Evolutionary conservation across 257 asterid genomes (phyloP), one percentile per base, ranked within the genome.

Genomic region (Prunella vulgaris): DNA sequence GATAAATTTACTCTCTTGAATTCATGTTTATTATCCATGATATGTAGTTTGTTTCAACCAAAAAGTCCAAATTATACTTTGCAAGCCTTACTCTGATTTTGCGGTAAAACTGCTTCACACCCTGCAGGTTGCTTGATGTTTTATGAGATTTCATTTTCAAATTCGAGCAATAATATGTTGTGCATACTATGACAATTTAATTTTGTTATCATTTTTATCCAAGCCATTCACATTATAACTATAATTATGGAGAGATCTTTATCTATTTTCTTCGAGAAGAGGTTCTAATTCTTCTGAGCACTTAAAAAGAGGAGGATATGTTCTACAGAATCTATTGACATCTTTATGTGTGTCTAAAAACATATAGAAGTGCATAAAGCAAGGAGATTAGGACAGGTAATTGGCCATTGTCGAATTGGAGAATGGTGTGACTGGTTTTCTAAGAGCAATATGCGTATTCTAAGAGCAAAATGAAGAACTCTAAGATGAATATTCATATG

Each of bases 391-490:
- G 20, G 53, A 46, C 18, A 24, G 61, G 33, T 17, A 24, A 24
- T 12, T 22, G 17, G 33, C 15, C 59, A 54, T 54, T 20, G 33
- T 54, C 60, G 15, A 54, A 21, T 38, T 54, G 60, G 60, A 54
- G 33, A 54, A 21, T 54, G 60, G n/a, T 54, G 60, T 14, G 60
- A 53, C 5, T 53, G 60, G 58, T 51, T 53, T 24, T n/a, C 5
- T 10, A 15, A 46, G 53, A n/a, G 22, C 20, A n/a, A n/a, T n/a
- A 15, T 46, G 53, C 21, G 49, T 48, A 21, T 8, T 49, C 57
- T 46, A 71, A 61, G 68, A 42, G 68, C 52, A 13, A 40, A n/a
- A n/a, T 27, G 52, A 46, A 70, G 51, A 42, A n/a, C 37, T 58
- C 40, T 58, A n/a, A 58, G 35, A 37, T 35, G 25, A 53, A 54